Conservation (phyloP, 2,329 filamentous ascomycete species). For the Neopestalotiopsis sp. region DNA sequence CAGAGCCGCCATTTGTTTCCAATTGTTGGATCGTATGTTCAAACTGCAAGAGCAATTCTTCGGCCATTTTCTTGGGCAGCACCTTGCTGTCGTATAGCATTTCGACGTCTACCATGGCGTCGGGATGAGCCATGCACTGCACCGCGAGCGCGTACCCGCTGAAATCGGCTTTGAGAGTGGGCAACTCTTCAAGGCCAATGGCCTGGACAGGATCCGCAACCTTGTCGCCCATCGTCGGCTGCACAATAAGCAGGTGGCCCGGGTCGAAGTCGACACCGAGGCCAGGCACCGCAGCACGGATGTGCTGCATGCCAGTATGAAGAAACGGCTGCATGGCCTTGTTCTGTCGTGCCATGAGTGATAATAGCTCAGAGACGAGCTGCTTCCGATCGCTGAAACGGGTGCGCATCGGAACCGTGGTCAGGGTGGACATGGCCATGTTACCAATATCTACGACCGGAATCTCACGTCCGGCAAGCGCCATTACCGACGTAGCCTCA, state of each 20-base stretch:
- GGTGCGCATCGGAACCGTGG: slow-evolving; percentile 12
- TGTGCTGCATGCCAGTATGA: slow-evolving; percentile 3
- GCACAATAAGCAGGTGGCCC: slow-evolving; percentile 14
- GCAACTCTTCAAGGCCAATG: not conserved
- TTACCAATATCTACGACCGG: slow-evolving; percentile 11
- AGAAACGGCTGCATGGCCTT: not conserved
- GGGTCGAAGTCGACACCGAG: slow-evolving; percentile 14
- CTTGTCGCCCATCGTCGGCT: not conserved
- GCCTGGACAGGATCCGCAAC: not conserved
- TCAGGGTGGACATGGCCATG: slow-evolving; percentile 4
- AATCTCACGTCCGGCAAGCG: slow-evolving; percentile 5
- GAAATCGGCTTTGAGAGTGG: slow-evolving; percentile 1
- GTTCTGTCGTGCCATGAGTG: not conserved
- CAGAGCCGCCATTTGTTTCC: not conserved
- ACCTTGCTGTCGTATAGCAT: not conserved
- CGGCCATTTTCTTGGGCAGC: not conserved
- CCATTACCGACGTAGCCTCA: not conserved
- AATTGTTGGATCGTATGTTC: not conserved
- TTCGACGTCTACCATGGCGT: not conserved
- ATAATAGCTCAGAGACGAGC: not conserved
- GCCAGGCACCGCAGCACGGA: slow-evolving; percentile 6
- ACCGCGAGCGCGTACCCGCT: slow-evolving; percentile 12
- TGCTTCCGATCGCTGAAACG: not conserved
- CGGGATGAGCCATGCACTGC: slow-evolving; percentile 3
- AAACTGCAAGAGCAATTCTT: not conserved